A percentile compares a stretch with the other conserved stretches of the same genome.
Evolutionary conservation across 768 basidiomycete genomes (phyloP).

Genomic region (Tylopilus rubrobrunneus): DNA sequence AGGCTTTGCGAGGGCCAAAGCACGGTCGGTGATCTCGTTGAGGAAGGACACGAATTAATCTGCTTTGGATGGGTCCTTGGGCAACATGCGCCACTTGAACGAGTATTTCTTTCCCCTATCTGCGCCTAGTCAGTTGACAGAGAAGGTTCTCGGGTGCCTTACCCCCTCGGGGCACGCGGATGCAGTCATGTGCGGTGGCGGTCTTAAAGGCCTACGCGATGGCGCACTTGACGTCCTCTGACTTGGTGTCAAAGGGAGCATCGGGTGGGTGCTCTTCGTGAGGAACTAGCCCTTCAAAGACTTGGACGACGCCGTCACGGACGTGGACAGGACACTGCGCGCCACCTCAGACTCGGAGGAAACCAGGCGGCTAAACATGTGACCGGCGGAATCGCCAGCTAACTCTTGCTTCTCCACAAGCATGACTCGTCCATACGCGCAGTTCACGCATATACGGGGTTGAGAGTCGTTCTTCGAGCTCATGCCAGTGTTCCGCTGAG

Average conservation of each 20-base stretch:
- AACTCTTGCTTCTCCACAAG: not conserved
- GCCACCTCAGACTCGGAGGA: not conserved
- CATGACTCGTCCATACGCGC: not conserved
- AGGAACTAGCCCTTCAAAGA: not conserved
- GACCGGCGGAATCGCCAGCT: slow-evolving; percentile 8
- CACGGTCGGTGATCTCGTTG: slow-evolving; percentile 6
- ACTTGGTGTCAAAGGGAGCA: not conserved
- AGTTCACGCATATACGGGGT: not conserved
- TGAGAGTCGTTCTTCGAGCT: not conserved
- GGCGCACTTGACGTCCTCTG: not conserved
- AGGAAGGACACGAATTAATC: slow-evolving; percentile 4
- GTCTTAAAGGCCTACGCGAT: not conserved
- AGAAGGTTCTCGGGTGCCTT: not conserved
- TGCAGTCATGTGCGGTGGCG: not conserved
- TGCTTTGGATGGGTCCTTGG: not conserved
- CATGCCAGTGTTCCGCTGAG: slow-evolving; percentile 3
- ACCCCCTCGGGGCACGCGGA: not conserved
- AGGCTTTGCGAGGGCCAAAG: not conserved
- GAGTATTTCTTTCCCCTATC: not conserved
- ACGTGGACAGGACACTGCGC: not conserved
- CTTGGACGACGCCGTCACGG: not conserved
- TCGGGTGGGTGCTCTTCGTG: not conserved
- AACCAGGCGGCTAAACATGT: slow-evolving; percentile 2
- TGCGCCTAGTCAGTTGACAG: not conserved
- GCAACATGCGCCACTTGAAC: slow-evolving; percentile 2